Evolutionary conservation across 768 basidiomycete species (phyloP).

Genomic region (Filobasidium wieringae): DNA sequence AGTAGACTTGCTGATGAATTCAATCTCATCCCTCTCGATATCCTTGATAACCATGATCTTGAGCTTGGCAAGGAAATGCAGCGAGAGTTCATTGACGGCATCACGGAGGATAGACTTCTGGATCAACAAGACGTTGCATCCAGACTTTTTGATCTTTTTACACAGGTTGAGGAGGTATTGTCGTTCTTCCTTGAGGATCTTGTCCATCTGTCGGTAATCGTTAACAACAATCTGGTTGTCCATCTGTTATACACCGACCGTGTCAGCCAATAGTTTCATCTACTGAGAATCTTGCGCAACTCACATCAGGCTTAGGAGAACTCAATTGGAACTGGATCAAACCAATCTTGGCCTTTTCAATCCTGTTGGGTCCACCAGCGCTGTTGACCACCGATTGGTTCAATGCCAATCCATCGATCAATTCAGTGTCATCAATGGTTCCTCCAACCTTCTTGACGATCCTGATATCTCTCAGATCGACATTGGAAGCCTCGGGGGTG

Average conservation of each 20-base stretch:
- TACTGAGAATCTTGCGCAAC: conserved; percentile 31
- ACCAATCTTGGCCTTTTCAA: conserved; percentile 98
- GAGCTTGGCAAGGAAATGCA: conserved; percentile 92
- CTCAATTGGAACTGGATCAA: conserved; percentile 97
- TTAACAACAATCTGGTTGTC: conserved; percentile 99
- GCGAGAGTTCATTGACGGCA: conserved; percentile 94
- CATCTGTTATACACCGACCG: conserved; percentile 54
- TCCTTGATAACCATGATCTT: conserved; percentile 95
- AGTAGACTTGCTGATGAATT: conserved; percentile 86
- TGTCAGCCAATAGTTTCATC: neutral
- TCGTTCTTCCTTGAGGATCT: conserved; percentile 96
- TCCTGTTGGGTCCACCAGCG: conserved; percentile 82
- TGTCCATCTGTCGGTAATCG: conserved; percentile 99
- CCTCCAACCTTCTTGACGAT: conserved; percentile 98
- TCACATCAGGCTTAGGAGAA: conserved; percentile 91
- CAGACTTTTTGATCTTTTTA: conserved; percentile 99
- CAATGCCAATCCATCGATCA: conserved; percentile 91
- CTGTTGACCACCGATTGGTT: conserved; percentile 85
- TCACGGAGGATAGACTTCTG: conserved; percentile 99
- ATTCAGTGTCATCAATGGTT: conserved; percentile 96
- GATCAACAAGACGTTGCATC: conserved; percentile 95
- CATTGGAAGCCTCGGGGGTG: conserved; percentile 78
- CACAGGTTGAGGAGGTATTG: conserved; percentile 94
- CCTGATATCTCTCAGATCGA: conserved; percentile 90
- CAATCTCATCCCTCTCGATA: conserved; percentile 95